Percentiles rank a stretch among this genome's conserved stretches.
These are phyloP conservation scores for Dicorynia guianensis DNA, from an alignment of 306 rosid genomes.

Conservation along the genomic window DNA sequence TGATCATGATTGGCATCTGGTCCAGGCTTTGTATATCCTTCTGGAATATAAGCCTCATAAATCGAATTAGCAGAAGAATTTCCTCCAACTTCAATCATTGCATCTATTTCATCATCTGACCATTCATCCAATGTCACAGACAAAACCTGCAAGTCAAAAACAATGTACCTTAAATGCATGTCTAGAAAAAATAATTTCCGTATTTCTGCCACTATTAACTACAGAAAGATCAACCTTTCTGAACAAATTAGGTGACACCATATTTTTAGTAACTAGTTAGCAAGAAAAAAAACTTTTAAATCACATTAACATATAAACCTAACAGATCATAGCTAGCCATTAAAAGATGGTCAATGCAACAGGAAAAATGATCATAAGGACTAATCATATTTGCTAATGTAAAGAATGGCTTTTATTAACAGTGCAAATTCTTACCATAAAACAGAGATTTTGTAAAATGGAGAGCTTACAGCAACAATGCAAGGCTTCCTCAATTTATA, in stretches of 20 bases:
- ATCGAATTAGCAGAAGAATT: conserved; percentile 68
- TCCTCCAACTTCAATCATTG: conserved; percentile 74
- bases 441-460: no score
- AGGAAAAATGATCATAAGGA: no score
- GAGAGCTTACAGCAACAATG: no score
- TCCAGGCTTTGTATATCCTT: conserved; percentile 61
- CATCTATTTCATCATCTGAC: conserved; percentile 69
- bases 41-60: conserved; percentile 69
- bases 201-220: not conserved
- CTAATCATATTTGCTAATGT: no score
- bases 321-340: no score
- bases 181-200: not conserved
- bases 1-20: conserved; percentile 62
- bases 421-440: no score
- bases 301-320: no score
- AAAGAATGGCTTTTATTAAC: no score
- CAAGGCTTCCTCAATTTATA: no score
- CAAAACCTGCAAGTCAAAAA: conserved; percentile 56
- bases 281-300: no score
- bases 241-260: not conserved
- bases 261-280: no score
- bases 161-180: not conserved
- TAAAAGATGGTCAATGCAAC: no score
- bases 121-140: conserved; percentile 74
- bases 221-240: not conserved